Evolutionary conservation across 306 rosid genomes (phyloP).

Genomic region (Castanea sativa): DNA sequence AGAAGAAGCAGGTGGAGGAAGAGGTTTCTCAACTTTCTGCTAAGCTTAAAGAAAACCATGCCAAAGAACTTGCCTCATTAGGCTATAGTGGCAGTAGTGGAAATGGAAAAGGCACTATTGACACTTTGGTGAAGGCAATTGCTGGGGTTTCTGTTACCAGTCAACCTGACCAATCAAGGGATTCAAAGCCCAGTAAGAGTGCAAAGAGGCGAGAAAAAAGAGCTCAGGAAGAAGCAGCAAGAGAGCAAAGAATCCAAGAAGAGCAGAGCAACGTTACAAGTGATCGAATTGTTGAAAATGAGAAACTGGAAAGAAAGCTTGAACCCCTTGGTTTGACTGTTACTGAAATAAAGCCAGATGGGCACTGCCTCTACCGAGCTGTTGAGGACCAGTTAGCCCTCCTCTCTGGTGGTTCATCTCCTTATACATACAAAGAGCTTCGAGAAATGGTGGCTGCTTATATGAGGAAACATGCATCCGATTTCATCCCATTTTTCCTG

Average conservation of each 20-base stretch:
- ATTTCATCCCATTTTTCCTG: slow-evolving; percentile 76
- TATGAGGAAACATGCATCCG: slow-evolving; percentile 68
- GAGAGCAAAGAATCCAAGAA: slow-evolving; percentile 83
- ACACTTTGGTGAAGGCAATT: slow-evolving; percentile 77
- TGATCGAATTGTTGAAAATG: slow-evolving; percentile 72
- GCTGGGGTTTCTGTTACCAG: slow-evolving; percentile 73
- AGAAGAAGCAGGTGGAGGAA: slow-evolving; percentile 96
- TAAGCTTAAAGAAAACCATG: slow-evolving; percentile 67
- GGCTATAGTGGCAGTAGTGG: slow-evolving; percentile 56
- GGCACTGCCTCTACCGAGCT: slow-evolving; percentile 95
- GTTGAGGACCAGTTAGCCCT: slow-evolving; percentile 71
- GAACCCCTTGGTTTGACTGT: slow-evolving; percentile 75
- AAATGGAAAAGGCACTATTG: slow-evolving; percentile 60
- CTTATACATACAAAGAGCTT: slow-evolving; percentile 71
- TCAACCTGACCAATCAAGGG: slow-evolving; percentile 59
- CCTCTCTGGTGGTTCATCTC: slow-evolving; percentile 55
- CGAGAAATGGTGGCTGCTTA: slow-evolving; percentile 73
- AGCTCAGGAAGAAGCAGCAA: slow-evolving; percentile 84
- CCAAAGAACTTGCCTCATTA: slow-evolving; percentile 62
- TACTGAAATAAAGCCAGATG: slow-evolving; percentile 84
- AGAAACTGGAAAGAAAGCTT: slow-evolving; percentile 71
- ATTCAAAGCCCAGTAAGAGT: slow-evolving; percentile 63
- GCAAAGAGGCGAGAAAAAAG: slow-evolving; percentile 63
- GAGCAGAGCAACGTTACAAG: slow-evolving; percentile 74
- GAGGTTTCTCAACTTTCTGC: slow-evolving; percentile 72